Evolutionary conservation across 2,329 filamentous ascomycete species (phyloP), one percentile per base, ranked within the genome.

Genomic region (Aspergillus sp.): DNA sequence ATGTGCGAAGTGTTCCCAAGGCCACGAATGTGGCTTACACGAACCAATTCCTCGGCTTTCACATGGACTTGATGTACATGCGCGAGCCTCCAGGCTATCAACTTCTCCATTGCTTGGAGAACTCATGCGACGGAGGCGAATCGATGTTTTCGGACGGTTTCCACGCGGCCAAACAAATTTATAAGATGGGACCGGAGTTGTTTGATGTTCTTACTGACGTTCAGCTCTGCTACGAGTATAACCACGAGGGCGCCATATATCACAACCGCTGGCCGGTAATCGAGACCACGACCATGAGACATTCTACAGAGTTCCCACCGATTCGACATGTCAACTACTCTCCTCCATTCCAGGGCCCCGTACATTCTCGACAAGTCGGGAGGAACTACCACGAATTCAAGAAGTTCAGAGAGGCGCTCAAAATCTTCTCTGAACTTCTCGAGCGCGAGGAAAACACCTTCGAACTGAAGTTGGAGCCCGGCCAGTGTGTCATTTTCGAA

Each of bases 21-120:
- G 88, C 90, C 20, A 90, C 91, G 63, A 97, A 97, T 64, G 87
- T 96, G 3, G 91, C 93, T 7, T 90, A 97, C 70, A 96, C 91
- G 1, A 84, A 80, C 60, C 78, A 84, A 43, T 84, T 84, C 60
- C 81, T 97, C 1, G 88, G 87, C 13, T 83, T 96, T 43, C 93
- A 98, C 71, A 93, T 95, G 81, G 93, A 97, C 64, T 78, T 97
- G 37, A 77, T 96, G 47, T 97, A 97, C 70, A 85, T 93, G 69
- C 72, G 79, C 12, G 80, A 88, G 44, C 83, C 88, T 2, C 91
- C 91, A 0, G 82, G 84, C 27, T 81, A 93, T 45, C 91, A 98
- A 68, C 74, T 97, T 20, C 80, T 97, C 3, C 93, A 97, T 70
- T 96, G 90, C 61, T 76, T 97, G 38, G 80, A 86, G 53, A 95